A percentile compares a stretch with the other conserved stretches of the same genome.
phyloP scores from a whole-genome alignment of 306 rosid genomes.

The Glycine latifolia region DNA sequence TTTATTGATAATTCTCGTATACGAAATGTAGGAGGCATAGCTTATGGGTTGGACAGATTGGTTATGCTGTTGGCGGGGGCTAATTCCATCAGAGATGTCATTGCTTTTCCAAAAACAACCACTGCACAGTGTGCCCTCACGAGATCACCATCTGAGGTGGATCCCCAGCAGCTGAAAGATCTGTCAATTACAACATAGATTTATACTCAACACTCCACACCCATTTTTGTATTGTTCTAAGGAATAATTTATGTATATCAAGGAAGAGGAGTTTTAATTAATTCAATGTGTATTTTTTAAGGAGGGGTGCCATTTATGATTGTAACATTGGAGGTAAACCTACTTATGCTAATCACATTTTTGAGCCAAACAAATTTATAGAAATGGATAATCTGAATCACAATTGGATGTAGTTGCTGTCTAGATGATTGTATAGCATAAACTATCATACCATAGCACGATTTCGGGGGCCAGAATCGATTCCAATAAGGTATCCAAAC shows the following conservation, averaged over 20 bases:
- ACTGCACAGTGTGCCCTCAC: constrained; percentile 98
- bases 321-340: neutral
- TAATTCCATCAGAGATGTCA: constrained; percentile 92
- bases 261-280: neutral
- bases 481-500: no score
- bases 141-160: constrained; percentile 82
- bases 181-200: constrained; percentile 57
- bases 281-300: neutral
- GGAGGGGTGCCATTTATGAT: no score
- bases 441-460: no score
- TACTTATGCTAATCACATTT: constrained; percentile 12
- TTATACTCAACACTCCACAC: constrained; percentile 16
- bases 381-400: constrained; percentile 8
- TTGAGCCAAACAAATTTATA: neutral
- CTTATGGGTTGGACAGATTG: constrained; percentile 89
- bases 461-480: no score
- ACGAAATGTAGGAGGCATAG: constrained; percentile 80
- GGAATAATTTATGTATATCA: constrained; percentile 30
- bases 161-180: constrained; percentile 84
- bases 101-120: constrained; percentile 94
- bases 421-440: no score
- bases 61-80: constrained; percentile 90
- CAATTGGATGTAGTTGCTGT: neutral
- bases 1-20: constrained; percentile 1
- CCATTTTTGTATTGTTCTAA: constrained; percentile 39